Percentiles rank a stretch among this genome's conserved stretches.
Evolutionary conservation across 805 yeast species (phyloP).

Genomic region (Candida pini): DNA sequence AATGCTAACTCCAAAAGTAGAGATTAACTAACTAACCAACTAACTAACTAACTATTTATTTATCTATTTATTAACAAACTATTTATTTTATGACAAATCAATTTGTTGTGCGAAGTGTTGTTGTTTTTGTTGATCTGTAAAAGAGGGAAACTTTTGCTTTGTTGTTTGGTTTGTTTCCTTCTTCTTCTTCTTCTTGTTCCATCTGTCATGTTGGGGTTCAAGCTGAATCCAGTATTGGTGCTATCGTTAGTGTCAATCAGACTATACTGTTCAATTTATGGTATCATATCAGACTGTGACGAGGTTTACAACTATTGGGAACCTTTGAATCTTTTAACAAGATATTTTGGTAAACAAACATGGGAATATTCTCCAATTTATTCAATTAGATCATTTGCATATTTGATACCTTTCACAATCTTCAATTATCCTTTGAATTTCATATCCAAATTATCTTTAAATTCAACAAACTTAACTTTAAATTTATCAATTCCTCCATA

Average conservation of each 20-base stretch:
- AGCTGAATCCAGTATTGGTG: conserved; percentile 11
- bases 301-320: conserved; percentile 94
- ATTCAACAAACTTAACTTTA: neutral
- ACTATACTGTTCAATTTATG: conserved; percentile 40
- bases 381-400: conserved; percentile 84
- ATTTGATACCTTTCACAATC: conserved; percentile 45
- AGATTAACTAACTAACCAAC: no score
- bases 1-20: conserved; percentile 29
- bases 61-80: no score
- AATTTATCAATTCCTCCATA: conserved; percentile 14
- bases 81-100: no score
- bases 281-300: conserved; percentile 87
- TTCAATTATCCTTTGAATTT: conserved; percentile 19
- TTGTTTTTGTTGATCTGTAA: no score
- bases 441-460: neutral
- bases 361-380: conserved; percentile 95
- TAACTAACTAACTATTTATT: no score
- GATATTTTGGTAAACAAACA: conserved; percentile 88
- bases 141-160: no score
- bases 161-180: no score
- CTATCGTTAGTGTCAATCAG: conserved; percentile 23
- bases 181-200: neutral
- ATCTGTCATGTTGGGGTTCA: conserved; percentile 5
- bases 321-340: conserved; percentile 69
- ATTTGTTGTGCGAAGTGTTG: no score